Conservation (phyloP, 2,329 filamentous ascomycete species). For the Pseudogymnoascus sp. region DNA sequence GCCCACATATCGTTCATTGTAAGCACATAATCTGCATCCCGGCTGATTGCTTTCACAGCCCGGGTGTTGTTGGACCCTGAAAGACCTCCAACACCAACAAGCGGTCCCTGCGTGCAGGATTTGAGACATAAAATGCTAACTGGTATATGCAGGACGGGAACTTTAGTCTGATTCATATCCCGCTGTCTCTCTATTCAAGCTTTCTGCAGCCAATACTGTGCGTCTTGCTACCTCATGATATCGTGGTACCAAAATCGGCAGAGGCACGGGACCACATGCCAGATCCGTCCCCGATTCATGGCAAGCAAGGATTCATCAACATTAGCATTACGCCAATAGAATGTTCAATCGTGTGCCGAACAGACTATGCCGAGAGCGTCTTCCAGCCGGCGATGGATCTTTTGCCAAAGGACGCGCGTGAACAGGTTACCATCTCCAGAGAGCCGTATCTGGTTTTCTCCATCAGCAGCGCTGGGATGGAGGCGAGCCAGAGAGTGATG, state of each 20-base stretch:
- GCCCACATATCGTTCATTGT: slow-evolving; percentile 1
- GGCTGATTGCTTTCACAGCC: background rate
- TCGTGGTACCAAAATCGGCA: background rate
- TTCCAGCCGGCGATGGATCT: slow-evolving; percentile 63
- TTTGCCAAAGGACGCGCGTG: slow-evolving; percentile 46
- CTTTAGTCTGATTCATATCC: slow-evolving; percentile 84
- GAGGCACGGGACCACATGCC: slow-evolving; percentile 22
- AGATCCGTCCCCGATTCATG: slow-evolving; percentile 32
- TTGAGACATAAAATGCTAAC: slow-evolving; percentile 16
- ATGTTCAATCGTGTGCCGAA: slow-evolving; percentile 84
- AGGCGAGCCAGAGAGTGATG: slow-evolving; percentile 83
- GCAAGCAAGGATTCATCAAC: slow-evolving; percentile 77
- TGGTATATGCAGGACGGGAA: slow-evolving; percentile 60
- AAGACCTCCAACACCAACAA: background rate
- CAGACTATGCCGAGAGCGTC: slow-evolving; percentile 60
- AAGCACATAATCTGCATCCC: background rate
- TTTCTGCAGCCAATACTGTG: slow-evolving; percentile 84
- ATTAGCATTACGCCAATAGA: slow-evolving; percentile 87
- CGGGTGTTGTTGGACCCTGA: background rate
- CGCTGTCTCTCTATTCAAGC: slow-evolving; percentile 63
- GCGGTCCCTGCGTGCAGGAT: slow-evolving; percentile 8
- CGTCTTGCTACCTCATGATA: slow-evolving; percentile 60
- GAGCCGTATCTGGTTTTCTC: slow-evolving; percentile 85
- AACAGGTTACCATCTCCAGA: slow-evolving; percentile 61
- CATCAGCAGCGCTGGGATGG: slow-evolving; percentile 80